Evolutionary conservation across 192 early-diverging fungal species (phyloP).

Genomic region (Funneliformis geosporum): DNA sequence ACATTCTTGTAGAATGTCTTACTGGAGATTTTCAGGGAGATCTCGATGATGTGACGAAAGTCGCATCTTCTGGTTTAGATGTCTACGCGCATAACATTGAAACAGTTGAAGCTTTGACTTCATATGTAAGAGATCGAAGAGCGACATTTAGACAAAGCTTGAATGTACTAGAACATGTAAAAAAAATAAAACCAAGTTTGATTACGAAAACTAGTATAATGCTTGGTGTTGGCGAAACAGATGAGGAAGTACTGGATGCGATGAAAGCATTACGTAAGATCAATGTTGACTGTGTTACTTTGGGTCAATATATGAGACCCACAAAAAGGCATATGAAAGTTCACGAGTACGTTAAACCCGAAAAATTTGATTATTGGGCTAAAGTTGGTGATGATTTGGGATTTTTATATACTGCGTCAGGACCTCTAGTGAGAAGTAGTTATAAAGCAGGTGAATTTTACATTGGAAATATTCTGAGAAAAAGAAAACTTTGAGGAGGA

Average conservation of each 20-base stretch:
- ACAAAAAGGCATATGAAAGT: conserved; percentile 99
- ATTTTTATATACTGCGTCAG: conserved; percentile 94
- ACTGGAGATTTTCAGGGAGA: conserved; percentile 92
- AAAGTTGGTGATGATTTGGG: conserved; percentile 78
- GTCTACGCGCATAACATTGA: conserved; percentile 99
- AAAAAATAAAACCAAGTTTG: conserved; percentile 72
- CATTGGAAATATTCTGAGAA: conserved; percentile 82
- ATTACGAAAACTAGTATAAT: conserved; percentile 98
- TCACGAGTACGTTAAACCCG: conserved; percentile 89
- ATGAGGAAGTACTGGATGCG: conserved; percentile 88
- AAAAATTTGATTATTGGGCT: conserved; percentile 90
- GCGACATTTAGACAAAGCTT: conserved; percentile 93
- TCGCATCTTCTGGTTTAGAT: conserved; percentile 91
- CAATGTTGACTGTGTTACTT: conserved; percentile 90
- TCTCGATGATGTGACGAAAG: conserved; percentile 71
- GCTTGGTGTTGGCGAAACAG: conserved; percentile 95
- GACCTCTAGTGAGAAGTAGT: conserved; percentile 90
- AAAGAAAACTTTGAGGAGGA: no score
- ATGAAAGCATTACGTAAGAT: conserved; percentile 79
- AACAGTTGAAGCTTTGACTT: conserved; percentile 88
- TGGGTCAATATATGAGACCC: conserved; percentile 99
- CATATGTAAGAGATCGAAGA: conserved; percentile 89
- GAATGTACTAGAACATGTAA: conserved; percentile 85
- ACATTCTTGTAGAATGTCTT: conserved; percentile 94
- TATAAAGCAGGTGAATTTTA: conserved; percentile 99